Evolutionary conservation across 2,329 filamentous ascomycete species (phyloP).

Genomic region (Exserohilum turcica): DNA sequence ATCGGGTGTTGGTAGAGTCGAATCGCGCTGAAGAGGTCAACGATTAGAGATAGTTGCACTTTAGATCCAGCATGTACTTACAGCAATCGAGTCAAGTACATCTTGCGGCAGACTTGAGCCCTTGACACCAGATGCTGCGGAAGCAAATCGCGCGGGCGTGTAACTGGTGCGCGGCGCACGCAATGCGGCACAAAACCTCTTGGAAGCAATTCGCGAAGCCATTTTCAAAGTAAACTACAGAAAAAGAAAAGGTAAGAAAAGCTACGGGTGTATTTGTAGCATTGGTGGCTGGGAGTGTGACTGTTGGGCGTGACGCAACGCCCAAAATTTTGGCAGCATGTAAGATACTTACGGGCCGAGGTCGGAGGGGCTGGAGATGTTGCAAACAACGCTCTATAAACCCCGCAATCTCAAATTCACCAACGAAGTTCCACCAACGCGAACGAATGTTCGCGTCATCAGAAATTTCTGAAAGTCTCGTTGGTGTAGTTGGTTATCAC

Average conservation of each 20-base stretch:
- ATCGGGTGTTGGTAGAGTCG: slow-evolving; percentile 68
- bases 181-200: slow-evolving; percentile 31
- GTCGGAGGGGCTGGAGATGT: slow-evolving; percentile 17
- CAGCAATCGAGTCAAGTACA: slow-evolving; percentile 51
- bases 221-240: slow-evolving; percentile 23
- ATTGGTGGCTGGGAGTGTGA: slow-evolving; percentile 11
- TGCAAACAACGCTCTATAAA: background rate
- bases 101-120: slow-evolving; percentile 50
- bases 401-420: background rate
- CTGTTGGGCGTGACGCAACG: slow-evolving; percentile 19
- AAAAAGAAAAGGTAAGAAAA: slow-evolving; percentile 10
- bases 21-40: slow-evolving; percentile 38
- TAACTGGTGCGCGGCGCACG: slow-evolving; percentile 32
- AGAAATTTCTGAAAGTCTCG: slow-evolving; percentile 18
- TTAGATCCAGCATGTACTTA: slow-evolving; percentile 18
- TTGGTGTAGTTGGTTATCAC: slow-evolving; percentile 41
- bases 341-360: slow-evolving; percentile 25
- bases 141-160: slow-evolving; percentile 44
- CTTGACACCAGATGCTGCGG: slow-evolving; percentile 45
- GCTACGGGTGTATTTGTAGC: slow-evolving; percentile 10
- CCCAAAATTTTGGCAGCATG: slow-evolving; percentile 22
- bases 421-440: slow-evolving; percentile 11
- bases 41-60: background rate
- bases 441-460: slow-evolving; percentile 3
- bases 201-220: slow-evolving; percentile 40